Conservation (phyloP, 306 rosid genomes). For the Cucumis hystrix region DNA sequence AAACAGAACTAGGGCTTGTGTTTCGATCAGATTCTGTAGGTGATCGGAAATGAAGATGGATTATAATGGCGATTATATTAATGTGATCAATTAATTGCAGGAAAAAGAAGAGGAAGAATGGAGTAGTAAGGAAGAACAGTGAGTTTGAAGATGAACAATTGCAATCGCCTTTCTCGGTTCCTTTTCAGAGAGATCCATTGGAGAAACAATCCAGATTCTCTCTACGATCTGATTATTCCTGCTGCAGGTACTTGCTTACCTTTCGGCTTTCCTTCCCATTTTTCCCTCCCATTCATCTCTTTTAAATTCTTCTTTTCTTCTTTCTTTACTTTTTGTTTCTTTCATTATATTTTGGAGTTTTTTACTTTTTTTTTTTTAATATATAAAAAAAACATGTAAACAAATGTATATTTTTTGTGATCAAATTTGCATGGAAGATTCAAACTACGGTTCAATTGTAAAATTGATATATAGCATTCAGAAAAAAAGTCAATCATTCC, state of each 20-base stretch:
- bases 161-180: conserved; percentile 4
- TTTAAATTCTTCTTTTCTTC: not conserved
- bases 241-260: not conserved
- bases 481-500: no score
- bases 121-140: not conserved
- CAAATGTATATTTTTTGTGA: no score
- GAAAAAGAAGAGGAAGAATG: conserved; percentile 12
- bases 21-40: not conserved
- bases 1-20: not conserved
- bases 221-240: conserved; percentile 6
- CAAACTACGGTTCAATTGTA: no score
- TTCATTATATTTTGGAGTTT: no score
- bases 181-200: conserved; percentile 2
- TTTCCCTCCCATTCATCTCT: conserved; percentile 14
- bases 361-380: not conserved
- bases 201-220: conserved; percentile 6
- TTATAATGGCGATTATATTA: not conserved
- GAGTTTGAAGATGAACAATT: conserved; percentile 12
- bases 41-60: not conserved
- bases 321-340: not conserved
- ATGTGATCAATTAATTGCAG: not conserved
- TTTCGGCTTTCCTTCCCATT: not conserved
- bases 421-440: no score
- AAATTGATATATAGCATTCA: no score
- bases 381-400: no score